phyloP scores from a whole-genome alignment of 1,284 basidiomycete genomes.

The Phaffia rhodozyma region DNA sequence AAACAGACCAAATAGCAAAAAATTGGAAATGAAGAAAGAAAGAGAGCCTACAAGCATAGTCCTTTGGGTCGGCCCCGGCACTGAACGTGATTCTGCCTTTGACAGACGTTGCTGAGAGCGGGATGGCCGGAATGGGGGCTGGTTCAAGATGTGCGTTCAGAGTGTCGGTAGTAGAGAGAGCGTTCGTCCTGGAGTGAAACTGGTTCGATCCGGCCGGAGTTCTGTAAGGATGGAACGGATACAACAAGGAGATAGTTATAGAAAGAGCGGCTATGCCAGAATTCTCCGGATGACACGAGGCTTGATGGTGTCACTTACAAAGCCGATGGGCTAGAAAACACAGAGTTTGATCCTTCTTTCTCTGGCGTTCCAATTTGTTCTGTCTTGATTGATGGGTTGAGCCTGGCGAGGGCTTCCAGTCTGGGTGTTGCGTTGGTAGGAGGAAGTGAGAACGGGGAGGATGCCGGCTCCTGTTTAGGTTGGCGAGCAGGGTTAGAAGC shows the following conservation, averaged over 20 bases:
- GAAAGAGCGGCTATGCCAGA: too few species aligned
- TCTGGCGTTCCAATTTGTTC: neutral
- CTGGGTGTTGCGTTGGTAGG: neutral
- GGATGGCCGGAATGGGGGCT: conserved; percentile 7
- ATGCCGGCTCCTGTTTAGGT: too few species aligned
- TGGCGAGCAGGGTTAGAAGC: too few species aligned
- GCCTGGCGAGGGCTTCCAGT: neutral
- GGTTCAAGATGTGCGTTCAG: conserved; percentile 32
- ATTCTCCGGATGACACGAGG: too few species aligned
- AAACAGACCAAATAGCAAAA: neutral
- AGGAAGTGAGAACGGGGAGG: too few species aligned
- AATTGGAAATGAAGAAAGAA: neutral
- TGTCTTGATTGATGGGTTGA: neutral
- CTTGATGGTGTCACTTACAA: too few species aligned
- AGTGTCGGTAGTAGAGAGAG: conserved; percentile 31
- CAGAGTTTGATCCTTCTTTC: neutral
- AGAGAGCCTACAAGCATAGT: conserved; percentile 20
- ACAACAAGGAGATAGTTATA: neutral
- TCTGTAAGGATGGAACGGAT: conserved; percentile 18
- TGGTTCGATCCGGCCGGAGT: conserved; percentile 8
- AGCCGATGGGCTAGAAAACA: too few species aligned
- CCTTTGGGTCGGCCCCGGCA: conserved; percentile 24
- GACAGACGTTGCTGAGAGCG: conserved; percentile 18
- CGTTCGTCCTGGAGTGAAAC: conserved; percentile 26
- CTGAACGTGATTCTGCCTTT: conserved; percentile 25